These are phyloP conservation scores for Populus alba DNA, from an alignment of 345 rosid species.

Conservation along the genomic window DNA sequence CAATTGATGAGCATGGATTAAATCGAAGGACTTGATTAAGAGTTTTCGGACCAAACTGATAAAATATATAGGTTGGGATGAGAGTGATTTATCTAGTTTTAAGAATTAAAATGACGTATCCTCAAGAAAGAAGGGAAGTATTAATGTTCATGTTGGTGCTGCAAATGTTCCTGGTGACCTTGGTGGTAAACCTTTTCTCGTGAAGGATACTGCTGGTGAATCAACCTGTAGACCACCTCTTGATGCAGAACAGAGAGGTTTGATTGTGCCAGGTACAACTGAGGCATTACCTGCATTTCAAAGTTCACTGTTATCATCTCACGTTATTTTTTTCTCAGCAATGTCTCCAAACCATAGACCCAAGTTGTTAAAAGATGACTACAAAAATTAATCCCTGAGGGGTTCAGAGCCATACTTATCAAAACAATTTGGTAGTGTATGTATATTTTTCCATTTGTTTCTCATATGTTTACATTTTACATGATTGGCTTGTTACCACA, in stretches of 20 bases:
- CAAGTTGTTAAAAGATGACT: slow-evolving; percentile 33
- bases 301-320: slow-evolving; percentile 47
- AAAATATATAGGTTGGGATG: too few species aligned
- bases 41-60: too few species aligned
- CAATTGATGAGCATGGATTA: too few species aligned
- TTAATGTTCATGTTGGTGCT: slow-evolving; percentile 24
- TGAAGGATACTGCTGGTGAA: slow-evolving; percentile 32
- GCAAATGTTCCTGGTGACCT: slow-evolving; percentile 32
- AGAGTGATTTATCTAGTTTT: too few species aligned
- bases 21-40: too few species aligned
- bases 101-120: too few species aligned
- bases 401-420: slow-evolving; percentile 57
- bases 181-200: slow-evolving; percentile 40
- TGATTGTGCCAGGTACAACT: slow-evolving; percentile 38
- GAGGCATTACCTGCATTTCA: slow-evolving; percentile 62
- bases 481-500: not conserved
- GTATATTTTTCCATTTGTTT: slow-evolving; percentile 11
- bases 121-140: too few species aligned
- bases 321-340: slow-evolving; percentile 47
- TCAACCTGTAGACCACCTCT: slow-evolving; percentile 31
- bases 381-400: slow-evolving; percentile 33
- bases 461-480: not conserved
- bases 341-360: slow-evolving; percentile 44
- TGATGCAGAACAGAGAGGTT: slow-evolving; percentile 29
- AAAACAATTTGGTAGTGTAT: slow-evolving; percentile 77